Evolutionary conservation across 768 basidiomycete genomes (phyloP).

Genomic region (Rhizopogon sp.): DNA sequence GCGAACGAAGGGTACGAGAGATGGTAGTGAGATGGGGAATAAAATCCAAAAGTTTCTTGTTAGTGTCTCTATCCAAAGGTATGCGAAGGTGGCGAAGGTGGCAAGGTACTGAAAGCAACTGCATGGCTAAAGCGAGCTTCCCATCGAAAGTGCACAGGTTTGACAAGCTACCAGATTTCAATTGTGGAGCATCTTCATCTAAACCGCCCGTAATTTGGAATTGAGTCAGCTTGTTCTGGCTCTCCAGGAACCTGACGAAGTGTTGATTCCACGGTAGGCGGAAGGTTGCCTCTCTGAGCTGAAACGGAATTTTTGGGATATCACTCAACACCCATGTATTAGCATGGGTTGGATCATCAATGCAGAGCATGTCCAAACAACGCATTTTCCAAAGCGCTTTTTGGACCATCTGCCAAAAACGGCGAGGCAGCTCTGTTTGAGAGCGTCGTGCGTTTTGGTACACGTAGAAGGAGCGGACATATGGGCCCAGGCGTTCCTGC

Average conservation of each 20-base stretch:
- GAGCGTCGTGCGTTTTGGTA: conserved; percentile 26
- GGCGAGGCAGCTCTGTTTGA: conserved; percentile 17
- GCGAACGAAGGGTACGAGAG: conserved; percentile 29
- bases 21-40: conserved; percentile 26
- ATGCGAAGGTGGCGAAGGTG: conserved; percentile 44
- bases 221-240: conserved; percentile 36
- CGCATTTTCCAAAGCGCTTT: conserved; percentile 37
- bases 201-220: conserved; percentile 30
- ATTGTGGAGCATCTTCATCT: conserved; percentile 14
- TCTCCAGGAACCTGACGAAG: conserved; percentile 43
- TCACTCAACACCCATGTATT: conserved; percentile 45
- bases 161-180: conserved; percentile 33
- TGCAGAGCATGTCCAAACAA: conserved; percentile 38
- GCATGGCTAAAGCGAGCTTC: conserved; percentile 34
- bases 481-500: conserved; percentile 30
- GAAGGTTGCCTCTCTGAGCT: conserved; percentile 44
- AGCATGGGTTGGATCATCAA: conserved; percentile 34
- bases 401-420: conserved; percentile 43
- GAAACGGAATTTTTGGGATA: conserved; percentile 35
- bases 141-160: conserved; percentile 42
- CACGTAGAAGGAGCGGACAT: conserved; percentile 42
- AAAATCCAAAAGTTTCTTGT: conserved; percentile 24
- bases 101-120: conserved; percentile 30
- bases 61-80: conserved; percentile 32
- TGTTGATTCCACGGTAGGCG: conserved; percentile 44